Evolutionary conservation across 805 yeast species (phyloP).

Genomic region (Kazachstania martiniae): DNA sequence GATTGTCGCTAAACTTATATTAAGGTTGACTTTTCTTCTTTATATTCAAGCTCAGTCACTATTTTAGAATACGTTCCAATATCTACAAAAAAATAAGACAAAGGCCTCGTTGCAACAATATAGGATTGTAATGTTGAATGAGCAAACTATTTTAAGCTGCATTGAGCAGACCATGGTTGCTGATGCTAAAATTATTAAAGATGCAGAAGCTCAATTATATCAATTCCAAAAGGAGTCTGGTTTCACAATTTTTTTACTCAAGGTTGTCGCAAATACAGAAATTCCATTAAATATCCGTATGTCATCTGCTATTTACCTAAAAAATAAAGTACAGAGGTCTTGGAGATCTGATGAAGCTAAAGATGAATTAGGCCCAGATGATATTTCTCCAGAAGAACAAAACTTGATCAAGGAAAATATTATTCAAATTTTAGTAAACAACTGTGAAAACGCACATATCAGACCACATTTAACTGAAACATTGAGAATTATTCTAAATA

Average conservation of each 20-base stretch:
- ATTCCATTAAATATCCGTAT: constrained; percentile 36
- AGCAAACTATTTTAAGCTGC: constrained; percentile 37
- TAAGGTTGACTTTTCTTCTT: no score
- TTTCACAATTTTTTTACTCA: constrained; percentile 44
- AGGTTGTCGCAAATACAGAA: constrained; percentile 36
- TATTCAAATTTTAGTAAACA: constrained; percentile 38
- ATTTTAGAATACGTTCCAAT: no score
- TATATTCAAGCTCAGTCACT: no score
- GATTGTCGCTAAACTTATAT: no score
- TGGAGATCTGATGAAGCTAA: constrained; percentile 49
- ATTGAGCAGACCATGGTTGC: constrained; percentile 47
- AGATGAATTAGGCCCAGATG: constrained; percentile 16
- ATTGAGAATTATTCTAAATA: constrained; percentile 40
- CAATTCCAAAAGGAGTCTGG: constrained; percentile 47
- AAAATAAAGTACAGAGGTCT: constrained; percentile 45
- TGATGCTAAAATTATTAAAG: constrained; percentile 37
- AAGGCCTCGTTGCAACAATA: no score
- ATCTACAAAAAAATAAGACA: no score
- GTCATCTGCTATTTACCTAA: constrained; percentile 60
- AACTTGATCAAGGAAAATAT: constrained; percentile 45
- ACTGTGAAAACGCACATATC: constrained; percentile 32
- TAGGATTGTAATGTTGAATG: constrained; percentile 29
- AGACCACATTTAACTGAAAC: constrained; percentile 50
- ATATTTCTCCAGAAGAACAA: constrained; percentile 37
- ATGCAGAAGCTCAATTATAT: constrained; percentile 41